These are phyloP conservation scores for Botrytis paeoniae DNA, from an alignment of 2,329 filamentous ascomycete genomes.

Conservation along the genomic window DNA sequence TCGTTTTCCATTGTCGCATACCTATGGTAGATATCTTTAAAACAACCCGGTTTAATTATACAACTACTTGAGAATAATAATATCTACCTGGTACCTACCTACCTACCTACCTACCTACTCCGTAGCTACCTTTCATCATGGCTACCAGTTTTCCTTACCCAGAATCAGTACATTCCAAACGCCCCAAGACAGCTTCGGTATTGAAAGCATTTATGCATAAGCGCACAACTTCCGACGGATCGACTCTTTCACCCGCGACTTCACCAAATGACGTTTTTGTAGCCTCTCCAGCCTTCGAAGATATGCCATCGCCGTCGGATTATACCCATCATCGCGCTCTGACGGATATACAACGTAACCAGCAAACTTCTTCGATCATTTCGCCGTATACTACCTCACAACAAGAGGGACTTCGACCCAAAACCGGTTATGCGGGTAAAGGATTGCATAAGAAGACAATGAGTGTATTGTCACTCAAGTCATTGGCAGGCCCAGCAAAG, in stretches of 20 bases:
- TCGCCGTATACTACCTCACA: conserved; percentile 42
- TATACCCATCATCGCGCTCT: conserved; percentile 46
- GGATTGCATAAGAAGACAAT: conserved; percentile 47
- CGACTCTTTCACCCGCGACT: conserved; percentile 27
- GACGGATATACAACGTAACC: conserved; percentile 57
- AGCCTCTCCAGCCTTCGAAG: conserved; percentile 27
- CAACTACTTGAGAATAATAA: not conserved
- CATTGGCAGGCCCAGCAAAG: conserved; percentile 38
- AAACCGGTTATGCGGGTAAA: conserved; percentile 35
- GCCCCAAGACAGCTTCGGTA: conserved; percentile 36
- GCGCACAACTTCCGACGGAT: conserved; percentile 35
- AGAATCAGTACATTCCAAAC: conserved; percentile 33
- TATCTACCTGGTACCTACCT: no score
- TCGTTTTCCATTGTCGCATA: not conserved
- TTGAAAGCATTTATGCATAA: conserved; percentile 38
- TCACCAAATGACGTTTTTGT: conserved; percentile 26
- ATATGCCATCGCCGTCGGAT: conserved; percentile 37
- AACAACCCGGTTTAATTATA: not conserved
- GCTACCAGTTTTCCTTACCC: conserved; percentile 31
- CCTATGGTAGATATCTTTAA: not conserved
- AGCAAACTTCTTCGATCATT: conserved; percentile 42
- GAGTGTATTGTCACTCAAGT: conserved; percentile 46
- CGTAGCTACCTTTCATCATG: conserved; percentile 29
- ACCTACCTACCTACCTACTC: not conserved
- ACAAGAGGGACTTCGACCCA: conserved; percentile 37